Conservation (phyloP, 1,284 basidiomycete species). For the Austroboletus novae-zelandiae region DNA sequence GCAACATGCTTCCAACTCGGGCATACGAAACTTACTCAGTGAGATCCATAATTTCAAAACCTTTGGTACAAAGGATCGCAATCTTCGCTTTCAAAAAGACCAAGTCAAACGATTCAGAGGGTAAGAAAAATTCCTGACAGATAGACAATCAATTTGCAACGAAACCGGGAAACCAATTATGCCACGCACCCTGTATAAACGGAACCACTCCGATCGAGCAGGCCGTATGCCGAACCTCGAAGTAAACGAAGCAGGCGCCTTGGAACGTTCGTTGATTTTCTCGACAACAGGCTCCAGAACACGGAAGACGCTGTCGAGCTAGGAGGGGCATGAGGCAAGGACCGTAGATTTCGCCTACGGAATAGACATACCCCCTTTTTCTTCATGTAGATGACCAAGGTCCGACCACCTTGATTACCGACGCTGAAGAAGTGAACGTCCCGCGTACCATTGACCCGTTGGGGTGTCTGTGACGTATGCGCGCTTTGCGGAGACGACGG, state of each 20-base stretch:
- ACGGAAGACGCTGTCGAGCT: constrained; percentile 89
- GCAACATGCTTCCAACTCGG: not conserved
- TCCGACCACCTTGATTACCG: constrained; percentile 80
- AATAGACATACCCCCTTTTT: constrained; percentile 75
- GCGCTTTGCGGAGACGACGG: constrained; percentile 73
- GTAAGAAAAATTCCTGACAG: constrained; percentile 81
- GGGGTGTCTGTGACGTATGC: constrained; percentile 70
- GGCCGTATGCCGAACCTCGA: constrained; percentile 73
- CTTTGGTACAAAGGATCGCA: constrained; percentile 87
- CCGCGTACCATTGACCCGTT: constrained; percentile 84
- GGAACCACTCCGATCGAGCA: constrained; percentile 88
- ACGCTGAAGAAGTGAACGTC: constrained; percentile 96
- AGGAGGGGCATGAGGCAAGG: constrained; percentile 5
- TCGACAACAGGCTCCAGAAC: constrained; percentile 90
- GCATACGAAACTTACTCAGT: constrained; percentile 59
- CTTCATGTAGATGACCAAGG: constrained; percentile 94
- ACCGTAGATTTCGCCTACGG: not conserved
- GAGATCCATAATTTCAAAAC: constrained; percentile 97
- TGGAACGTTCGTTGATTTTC: constrained; percentile 76
- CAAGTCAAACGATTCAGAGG: constrained; percentile 84
- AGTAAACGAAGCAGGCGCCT: constrained; percentile 63
- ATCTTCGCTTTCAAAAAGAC: constrained; percentile 91
- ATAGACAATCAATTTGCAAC: constrained; percentile 3
- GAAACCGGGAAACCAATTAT: constrained; percentile 5
- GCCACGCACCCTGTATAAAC: constrained; percentile 68